Evolutionary conservation across 2,329 filamentous ascomycete species (phyloP), one percentile per base, ranked within the genome.

Genomic region (Thelonectria olida): DNA sequence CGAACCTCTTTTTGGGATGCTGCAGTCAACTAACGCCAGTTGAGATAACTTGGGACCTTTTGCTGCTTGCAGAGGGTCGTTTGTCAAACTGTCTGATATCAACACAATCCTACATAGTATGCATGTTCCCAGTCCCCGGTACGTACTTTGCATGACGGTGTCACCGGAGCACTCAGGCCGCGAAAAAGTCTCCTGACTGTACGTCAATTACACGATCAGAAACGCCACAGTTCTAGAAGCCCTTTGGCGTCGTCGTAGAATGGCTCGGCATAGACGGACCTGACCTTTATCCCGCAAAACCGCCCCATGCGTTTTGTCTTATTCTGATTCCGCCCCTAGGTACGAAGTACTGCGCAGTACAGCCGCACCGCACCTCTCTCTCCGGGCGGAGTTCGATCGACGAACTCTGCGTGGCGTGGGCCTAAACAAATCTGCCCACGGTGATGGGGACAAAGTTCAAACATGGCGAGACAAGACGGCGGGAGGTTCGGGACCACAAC

Each of bases 401-500:
- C 12, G 10, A 17, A 20, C n/a, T 23, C 25, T 42, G 39, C 47
- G 52, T 55, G 58, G 58, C 47, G 58, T 61, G 58, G 36, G 47
- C 13, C 44, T 60, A 60, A 55, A 48, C 51, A 60, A 45, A 47
- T 54, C 53, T 47, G 39, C 17, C 52, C 48, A 42, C 47, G 48
- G 49, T 19, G 15, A 42, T 60, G 42, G 34, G 17, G 12, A 39
- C 20, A 13, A 47, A 39, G 10, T 34, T 34, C 31, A 15, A 34
- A 34, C 31, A 60, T 55, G 57, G 45, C 45, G 55, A 53, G 45
- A 61, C 48, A 44, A 58, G 58, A 49, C 65, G 67, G 65, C 65
- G 67, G 68, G 65, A 69, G 39, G 45, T 25, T 49, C 64, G 61
- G 58, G 58, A 63, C 57, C 50, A 41, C 54, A 63, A 55, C 53